Base-by-base conservation (phyloP, 305 asterid genomes). In the Fraxinus floribunda region DNA sequence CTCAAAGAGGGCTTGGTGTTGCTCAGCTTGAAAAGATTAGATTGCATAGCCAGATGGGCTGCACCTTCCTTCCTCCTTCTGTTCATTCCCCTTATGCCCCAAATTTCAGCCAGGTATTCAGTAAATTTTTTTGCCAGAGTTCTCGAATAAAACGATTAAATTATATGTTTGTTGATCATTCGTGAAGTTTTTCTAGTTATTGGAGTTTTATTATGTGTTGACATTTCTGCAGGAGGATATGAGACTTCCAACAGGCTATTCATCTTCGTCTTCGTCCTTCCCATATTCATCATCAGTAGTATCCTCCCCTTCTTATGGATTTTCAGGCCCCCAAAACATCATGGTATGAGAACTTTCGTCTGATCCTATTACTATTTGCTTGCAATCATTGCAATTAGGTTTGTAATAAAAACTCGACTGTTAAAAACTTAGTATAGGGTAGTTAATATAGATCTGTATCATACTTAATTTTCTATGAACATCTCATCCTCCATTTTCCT, bases 11-110 rank as follows among this genome's bases (percentile, higher is more conserved):
- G 4, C 94, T 93, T 62, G 98, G 98, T 34, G 98, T 94, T 83
- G 98, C 98, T 1, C 98, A 95, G 88, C 92, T 95, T 84, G 98
- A 95, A 87, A 95, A 94, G 86, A 95, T 93, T 89, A 95, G 98
- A 89, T 82, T 95, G 84, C 93, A 93, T 70, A 88, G 89, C 86
- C 96, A 95, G 90, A 90, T 92, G 81, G 95, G 97, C 4, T 80
- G 89, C 73, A 73, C 29, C 35, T 86, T 85, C 71, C 83, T 77
- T 55, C 88, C 91, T 82, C 2, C 49, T 41, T 24, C 92, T 82
- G 41, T 79, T 83, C 94, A 88, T 24, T 89, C 81, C 85, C 94
- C 93, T 84, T 88, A 85, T 84, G 84, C 91, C 18, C 78, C 89
- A 2, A 85, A 39, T 83, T 85, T 84, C 55, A 64, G 68, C 60